Conservation (phyloP, 2,329 filamentous ascomycete genomes). For the Penicillium expansum region DNA sequence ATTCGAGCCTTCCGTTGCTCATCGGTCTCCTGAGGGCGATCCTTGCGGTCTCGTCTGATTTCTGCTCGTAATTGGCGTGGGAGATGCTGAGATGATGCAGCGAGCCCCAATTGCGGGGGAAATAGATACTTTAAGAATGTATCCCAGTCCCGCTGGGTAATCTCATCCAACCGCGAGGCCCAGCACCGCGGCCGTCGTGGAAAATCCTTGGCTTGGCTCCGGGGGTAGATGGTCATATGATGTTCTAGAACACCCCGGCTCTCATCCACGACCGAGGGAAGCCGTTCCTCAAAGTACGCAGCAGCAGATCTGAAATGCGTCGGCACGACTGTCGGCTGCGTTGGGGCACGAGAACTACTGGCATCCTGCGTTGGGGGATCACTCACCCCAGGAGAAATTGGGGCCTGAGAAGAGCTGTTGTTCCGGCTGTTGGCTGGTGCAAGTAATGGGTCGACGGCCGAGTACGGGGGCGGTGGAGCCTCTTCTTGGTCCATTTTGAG, state of each 20-base stretch:
- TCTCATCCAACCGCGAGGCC: constrained; percentile 33
- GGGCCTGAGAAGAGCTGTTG: constrained; percentile 13
- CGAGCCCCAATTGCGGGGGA: constrained; percentile 39
- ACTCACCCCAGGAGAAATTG: constrained; percentile 22
- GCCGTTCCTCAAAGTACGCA: constrained; percentile 41
- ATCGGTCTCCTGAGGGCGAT: constrained; percentile 43
- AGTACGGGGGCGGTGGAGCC: constrained; percentile 44
- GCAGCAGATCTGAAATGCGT: constrained; percentile 37
- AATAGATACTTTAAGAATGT: constrained; percentile 45
- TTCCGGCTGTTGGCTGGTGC: constrained; percentile 23
- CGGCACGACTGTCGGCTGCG: constrained; percentile 19
- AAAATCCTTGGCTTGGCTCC: constrained; percentile 43
- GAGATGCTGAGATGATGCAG: constrained; percentile 37
- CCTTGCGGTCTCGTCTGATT: constrained; percentile 43
- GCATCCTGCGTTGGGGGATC: constrained; percentile 14
- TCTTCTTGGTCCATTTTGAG: constrained; percentile 38
- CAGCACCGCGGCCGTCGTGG: constrained; percentile 44
- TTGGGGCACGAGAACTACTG: constrained; percentile 18
- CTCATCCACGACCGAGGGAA: constrained; percentile 24
- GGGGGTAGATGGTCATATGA: constrained; percentile 41
- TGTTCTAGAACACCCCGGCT: constrained; percentile 33
- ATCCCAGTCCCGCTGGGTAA: constrained; percentile 45
- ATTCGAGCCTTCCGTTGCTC: constrained; percentile 40
- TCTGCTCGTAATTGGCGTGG: constrained; percentile 40
- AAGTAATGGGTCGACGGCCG: constrained; percentile 40